These are phyloP conservation scores for Echites panduratus DNA, from an alignment of 257 asterid species.

Conservation along the genomic window DNA sequence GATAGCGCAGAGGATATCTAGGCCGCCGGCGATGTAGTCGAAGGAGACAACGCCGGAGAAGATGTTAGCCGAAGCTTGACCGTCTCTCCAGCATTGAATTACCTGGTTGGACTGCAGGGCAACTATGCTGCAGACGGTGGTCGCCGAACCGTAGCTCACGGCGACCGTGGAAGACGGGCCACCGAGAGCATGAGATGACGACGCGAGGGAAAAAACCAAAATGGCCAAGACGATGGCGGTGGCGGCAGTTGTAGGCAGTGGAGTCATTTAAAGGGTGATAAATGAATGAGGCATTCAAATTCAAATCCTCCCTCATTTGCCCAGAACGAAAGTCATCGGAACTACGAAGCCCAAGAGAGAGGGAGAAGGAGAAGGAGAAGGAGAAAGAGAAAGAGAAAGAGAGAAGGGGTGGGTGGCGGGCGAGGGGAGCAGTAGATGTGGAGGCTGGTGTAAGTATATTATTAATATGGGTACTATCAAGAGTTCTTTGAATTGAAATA, in stretches of 20 bases:
- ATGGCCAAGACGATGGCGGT: slow-evolving; percentile 20
- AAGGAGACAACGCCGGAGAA: slow-evolving; percentile 46
- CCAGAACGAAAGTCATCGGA: slow-evolving; percentile 15
- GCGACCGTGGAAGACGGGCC: slow-evolving; percentile 71
- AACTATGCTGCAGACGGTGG: slow-evolving; percentile 52
- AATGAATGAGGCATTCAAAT: slow-evolving; percentile 13
- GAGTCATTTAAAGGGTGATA: slow-evolving; percentile 45
- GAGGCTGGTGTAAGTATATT: no score
- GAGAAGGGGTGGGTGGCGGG: neutral
- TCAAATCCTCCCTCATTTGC: slow-evolving; percentile 33
- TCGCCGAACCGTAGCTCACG: slow-evolving; percentile 53
- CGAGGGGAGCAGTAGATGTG: neutral
- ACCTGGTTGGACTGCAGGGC: slow-evolving; percentile 48
- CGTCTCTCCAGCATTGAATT: slow-evolving; percentile 66
- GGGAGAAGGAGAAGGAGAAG: no score
- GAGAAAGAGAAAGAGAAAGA: neutral
- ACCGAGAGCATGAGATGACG: slow-evolving; percentile 48
- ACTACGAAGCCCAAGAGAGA: slow-evolving; percentile 10
- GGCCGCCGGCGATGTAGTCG: slow-evolving; percentile 70
- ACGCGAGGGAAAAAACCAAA: slow-evolving; percentile 14
- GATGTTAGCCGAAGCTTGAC: slow-evolving; percentile 19
- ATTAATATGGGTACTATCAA: no score
- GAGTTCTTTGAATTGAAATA: no score
- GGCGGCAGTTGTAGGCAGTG: slow-evolving; percentile 26
- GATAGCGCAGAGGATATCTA: slow-evolving; percentile 50